Evolutionary conservation across 352 stramenopile genomes (phyloP).

Genomic region (Pythium apleroticum): DNA sequence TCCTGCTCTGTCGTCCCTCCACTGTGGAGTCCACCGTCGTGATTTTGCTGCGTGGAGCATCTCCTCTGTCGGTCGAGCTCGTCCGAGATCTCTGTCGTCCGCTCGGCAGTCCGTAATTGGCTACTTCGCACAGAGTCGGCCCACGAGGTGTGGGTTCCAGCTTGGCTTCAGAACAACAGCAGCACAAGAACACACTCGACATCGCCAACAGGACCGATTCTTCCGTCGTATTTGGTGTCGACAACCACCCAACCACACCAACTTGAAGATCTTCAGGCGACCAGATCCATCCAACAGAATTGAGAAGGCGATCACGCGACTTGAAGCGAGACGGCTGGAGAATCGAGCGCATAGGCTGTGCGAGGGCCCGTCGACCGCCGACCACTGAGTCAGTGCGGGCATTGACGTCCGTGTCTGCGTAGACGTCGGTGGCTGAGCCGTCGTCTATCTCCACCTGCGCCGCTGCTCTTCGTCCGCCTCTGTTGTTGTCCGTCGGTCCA

Average conservation of each 20-base stretch:
- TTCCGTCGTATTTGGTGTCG: background rate
- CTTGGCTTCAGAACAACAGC: background rate
- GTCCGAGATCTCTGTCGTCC: constrained; percentile 4
- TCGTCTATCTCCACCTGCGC: background rate
- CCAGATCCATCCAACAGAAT: background rate
- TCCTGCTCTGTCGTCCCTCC: background rate
- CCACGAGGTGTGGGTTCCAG: too few relatives aligned
- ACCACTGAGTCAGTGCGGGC: background rate
- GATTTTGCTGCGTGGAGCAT: constrained; percentile 1
- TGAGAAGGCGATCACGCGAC: background rate
- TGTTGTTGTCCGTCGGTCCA: background rate
- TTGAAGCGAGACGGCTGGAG: background rate
- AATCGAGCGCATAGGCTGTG: background rate
- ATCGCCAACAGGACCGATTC: constrained; percentile 4
- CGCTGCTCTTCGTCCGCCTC: background rate
- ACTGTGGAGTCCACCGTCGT: background rate
- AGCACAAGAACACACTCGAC: background rate
- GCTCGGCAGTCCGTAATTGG: background rate
- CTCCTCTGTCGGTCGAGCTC: background rate
- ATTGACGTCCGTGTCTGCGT: background rate
- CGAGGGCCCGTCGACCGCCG: background rate
- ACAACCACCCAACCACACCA: background rate
- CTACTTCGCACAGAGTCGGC: background rate
- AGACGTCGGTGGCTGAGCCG: background rate
- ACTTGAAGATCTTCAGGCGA: background rate